These are phyloP conservation scores for Globisporangium spiculum DNA, from an alignment of 352 stramenopile species.

Conservation along the genomic window DNA sequence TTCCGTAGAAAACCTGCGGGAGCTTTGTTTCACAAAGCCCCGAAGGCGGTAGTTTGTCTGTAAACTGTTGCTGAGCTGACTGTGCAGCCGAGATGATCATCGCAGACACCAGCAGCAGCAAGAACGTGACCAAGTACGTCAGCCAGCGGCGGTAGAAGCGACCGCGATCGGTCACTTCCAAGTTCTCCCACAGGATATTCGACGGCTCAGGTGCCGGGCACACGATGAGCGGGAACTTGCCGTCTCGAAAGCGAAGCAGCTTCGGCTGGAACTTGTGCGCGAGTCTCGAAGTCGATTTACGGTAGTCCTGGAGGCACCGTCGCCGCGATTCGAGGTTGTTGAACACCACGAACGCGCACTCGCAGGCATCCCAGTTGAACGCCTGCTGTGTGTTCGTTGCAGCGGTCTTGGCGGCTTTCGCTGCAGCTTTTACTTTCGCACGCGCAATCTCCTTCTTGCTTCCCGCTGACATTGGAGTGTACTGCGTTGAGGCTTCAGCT, in stretches of 20 bases:
- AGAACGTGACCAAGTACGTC: conserved; percentile 68
- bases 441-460: conserved; percentile 3
- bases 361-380: conserved; percentile 59
- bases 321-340: conserved; percentile 80
- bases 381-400: conserved; percentile 29
- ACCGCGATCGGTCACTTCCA: conserved; percentile 60
- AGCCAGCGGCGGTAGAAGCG: conserved; percentile 63
- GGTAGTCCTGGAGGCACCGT: conserved; percentile 81
- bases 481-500: neutral
- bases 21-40: conserved; percentile 56
- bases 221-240: conserved; percentile 45
- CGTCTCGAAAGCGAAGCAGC: conserved; percentile 56
- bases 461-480: neutral
- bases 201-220: conserved; percentile 64
- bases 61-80: conserved; percentile 65
- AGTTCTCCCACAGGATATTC: conserved; percentile 88
- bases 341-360: conserved; percentile 87
- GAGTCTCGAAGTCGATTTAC: conserved; percentile 40
- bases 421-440: neutral
- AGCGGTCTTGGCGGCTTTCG: conserved; percentile 22
- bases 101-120: conserved; percentile 70
- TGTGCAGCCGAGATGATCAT: conserved; percentile 76
- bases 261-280: conserved; percentile 49
- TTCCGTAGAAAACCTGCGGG: conserved; percentile 63
- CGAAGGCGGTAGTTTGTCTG: conserved; percentile 54